A percentile compares a stretch with the other conserved stretches of the same genome.
These are phyloP conservation scores for Fusarium oxysporum DNA, from an alignment of 2,329 filamentous ascomycete species.

Conservation along the genomic window DNA sequence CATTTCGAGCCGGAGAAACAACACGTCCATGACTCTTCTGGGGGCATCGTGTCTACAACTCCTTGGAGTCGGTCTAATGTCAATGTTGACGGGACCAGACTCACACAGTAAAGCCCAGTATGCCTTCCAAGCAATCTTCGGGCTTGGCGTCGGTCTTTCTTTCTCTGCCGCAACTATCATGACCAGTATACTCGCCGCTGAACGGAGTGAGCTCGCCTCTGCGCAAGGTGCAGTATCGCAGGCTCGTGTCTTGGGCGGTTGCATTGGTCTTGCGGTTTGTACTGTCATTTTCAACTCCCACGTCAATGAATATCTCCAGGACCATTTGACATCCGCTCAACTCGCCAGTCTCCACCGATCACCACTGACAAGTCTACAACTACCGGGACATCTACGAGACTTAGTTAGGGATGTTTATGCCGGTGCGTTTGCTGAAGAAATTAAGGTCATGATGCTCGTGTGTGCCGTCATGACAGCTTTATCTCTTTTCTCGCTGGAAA, in stretches of 20 bases:
- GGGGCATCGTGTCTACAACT: conserved; percentile 63
- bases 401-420: conserved; percentile 58
- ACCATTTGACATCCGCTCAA: conserved; percentile 51
- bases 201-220: conserved; percentile 63
- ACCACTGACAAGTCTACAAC: conserved; percentile 53
- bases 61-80: conserved; percentile 63
- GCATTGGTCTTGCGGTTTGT: conserved; percentile 68
- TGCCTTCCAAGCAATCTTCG: conserved; percentile 67
- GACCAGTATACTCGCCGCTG: conserved; percentile 63
- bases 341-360: conserved; percentile 59
- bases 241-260: conserved; percentile 69
- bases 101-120: conserved; percentile 58
- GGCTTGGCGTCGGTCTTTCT: conserved; percentile 68
- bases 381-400: conserved; percentile 49
- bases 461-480: conserved; percentile 57
- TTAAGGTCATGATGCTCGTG: conserved; percentile 59
- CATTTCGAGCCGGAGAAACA: conserved; percentile 65
- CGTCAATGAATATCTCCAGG: conserved; percentile 53
- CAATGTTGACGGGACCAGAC: conserved; percentile 52
- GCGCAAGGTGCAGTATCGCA: conserved; percentile 71
- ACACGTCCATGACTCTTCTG: conserved; percentile 64
- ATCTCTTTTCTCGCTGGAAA: conserved; percentile 59
- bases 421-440: conserved; percentile 58
- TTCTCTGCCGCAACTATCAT: conserved; percentile 69
- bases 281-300: conserved; percentile 68